Evolutionary conservation across 129 eudicot species (phyloP).

Genomic region (Arctium lappa): DNA sequence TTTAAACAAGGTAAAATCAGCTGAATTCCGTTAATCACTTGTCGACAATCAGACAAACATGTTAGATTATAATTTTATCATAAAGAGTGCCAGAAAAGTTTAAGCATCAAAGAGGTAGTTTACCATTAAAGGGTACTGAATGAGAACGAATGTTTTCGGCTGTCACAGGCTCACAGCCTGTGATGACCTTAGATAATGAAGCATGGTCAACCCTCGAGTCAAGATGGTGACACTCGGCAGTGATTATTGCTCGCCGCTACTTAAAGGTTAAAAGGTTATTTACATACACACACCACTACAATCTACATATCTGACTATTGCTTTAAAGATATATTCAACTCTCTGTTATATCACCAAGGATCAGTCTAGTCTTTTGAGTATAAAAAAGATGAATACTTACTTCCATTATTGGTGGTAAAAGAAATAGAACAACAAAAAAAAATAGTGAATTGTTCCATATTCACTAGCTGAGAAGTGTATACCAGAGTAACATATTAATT

Average conservation of each 20-base stretch:
- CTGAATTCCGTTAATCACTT: no score
- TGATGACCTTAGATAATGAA: slow-evolving; percentile 48
- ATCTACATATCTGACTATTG: no score
- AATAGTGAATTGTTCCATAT: not conserved
- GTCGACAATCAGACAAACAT: no score
- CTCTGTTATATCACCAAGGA: no score
- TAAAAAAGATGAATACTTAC: not conserved
- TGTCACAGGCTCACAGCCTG: slow-evolving; percentile 20
- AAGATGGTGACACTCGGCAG: not conserved
- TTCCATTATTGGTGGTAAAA: not conserved
- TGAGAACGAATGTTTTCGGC: slow-evolving; percentile 30
- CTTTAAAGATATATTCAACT: no score
- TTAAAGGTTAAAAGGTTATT: not conserved
- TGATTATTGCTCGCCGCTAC: not conserved
- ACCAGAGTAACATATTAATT: not conserved
- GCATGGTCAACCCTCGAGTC: slow-evolving; percentile 37
- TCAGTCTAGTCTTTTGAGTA: not conserved
- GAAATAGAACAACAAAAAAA: not conserved
- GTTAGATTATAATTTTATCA: no score
- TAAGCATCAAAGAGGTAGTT: no score
- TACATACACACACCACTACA: no score
- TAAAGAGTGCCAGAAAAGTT: no score
- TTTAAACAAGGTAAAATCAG: no score
- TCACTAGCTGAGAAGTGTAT: not conserved
- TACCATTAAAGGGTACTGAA: slow-evolving; percentile 32